Percentiles rank a stretch among this genome's conserved stretches.
These are phyloP conservation scores for Eimeria sp. DNA, from an alignment of 169 alveolate genomes.

Conservation along the genomic window DNA sequence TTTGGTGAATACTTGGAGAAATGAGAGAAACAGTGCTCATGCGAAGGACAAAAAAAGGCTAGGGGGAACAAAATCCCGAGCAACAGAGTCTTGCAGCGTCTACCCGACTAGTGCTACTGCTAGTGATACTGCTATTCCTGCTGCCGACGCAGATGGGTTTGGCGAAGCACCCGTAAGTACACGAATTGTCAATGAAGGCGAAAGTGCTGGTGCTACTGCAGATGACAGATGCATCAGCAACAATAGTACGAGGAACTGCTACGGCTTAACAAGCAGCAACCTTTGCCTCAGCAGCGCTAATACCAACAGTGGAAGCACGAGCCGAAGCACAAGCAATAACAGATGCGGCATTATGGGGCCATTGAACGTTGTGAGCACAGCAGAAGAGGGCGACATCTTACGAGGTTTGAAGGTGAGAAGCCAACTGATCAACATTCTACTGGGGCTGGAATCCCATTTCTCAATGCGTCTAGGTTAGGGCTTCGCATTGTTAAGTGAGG, in stretches of 20 bases:
- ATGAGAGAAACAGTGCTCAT: background rate
- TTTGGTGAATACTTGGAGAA: background rate
- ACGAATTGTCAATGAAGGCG: background rate
- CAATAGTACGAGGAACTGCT: too few relatives aligned
- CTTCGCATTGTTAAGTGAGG: background rate
- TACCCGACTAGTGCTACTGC: background rate
- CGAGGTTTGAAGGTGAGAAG: background rate
- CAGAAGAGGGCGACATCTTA: constrained; percentile 59
- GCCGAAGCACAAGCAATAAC: background rate
- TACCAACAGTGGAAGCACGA: background rate
- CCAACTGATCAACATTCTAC: background rate
- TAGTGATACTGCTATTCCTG: background rate
- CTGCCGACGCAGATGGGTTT: background rate
- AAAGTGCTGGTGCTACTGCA: background rate
- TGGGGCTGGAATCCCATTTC: background rate
- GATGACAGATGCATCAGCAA: background rate
- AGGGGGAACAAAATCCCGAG: background rate
- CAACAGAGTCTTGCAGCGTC: background rate
- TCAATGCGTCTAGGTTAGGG: background rate
- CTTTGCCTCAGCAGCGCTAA: background rate
- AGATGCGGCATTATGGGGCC: constrained; percentile 8
- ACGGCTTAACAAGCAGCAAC: background rate
- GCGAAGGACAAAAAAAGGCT: background rate
- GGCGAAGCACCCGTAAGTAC: background rate
- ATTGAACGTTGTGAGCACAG: constrained; percentile 22